Conservation (phyloP, 352 stramenopile species). For the Phytophthora vignae region DNA sequence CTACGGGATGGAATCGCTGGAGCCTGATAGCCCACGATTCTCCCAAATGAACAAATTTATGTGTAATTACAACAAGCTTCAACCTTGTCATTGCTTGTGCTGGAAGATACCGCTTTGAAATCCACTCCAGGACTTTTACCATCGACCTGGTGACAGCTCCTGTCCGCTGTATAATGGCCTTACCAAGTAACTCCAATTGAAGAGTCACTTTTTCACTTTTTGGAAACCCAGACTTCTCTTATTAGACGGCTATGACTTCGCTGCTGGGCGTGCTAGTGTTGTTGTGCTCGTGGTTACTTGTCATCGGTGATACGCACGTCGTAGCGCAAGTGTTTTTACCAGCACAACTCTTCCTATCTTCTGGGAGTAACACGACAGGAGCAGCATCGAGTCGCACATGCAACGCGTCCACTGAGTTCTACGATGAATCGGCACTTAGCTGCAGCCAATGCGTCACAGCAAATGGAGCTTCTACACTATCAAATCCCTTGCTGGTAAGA, state of each 20-base stretch:
- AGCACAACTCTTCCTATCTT: constrained; percentile 11
- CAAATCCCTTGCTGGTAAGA: constrained; percentile 49
- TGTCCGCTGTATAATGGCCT: background rate
- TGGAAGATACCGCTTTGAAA: background rate
- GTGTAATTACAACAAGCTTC: no score
- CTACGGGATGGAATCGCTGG: constrained; percentile 8
- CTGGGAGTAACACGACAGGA: constrained; percentile 4
- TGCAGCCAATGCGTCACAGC: constrained; percentile 60
- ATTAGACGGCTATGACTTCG: constrained; percentile 4
- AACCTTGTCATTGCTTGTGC: background rate
- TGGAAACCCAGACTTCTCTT: background rate
- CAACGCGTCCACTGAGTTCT: constrained; percentile 55
- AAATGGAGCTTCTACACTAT: constrained; percentile 40
- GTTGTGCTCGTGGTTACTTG: constrained; percentile 8
- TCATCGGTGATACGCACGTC: constrained; percentile 8
- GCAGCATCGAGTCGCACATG: constrained; percentile 35
- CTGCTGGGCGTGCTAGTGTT: constrained; percentile 5
- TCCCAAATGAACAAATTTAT: no score
- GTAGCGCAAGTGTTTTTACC: constrained; percentile 26
- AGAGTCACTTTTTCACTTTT: constrained; percentile 32
- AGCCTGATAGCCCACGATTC: background rate
- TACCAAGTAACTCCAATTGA: constrained; percentile 31
- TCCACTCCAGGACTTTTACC: background rate
- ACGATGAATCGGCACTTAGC: constrained; percentile 58
- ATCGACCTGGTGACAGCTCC: background rate